Evolutionary conservation across 371 early-diverging fungal species (phyloP), one percentile per base, ranked within the genome.

Genomic region (Cladochytrium tenue): DNA sequence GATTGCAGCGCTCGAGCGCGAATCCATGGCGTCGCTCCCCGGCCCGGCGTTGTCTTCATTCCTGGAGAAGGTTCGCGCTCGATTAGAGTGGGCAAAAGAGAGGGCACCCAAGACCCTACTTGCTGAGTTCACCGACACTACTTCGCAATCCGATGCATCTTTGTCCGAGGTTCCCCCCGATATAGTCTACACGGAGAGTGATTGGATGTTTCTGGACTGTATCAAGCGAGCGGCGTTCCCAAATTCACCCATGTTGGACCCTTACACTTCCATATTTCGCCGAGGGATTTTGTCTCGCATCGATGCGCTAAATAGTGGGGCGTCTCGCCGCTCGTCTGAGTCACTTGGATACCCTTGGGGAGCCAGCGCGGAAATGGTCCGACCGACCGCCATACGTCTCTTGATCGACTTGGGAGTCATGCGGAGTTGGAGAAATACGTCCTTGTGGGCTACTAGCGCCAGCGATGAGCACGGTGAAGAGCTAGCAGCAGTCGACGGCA

Each of bases 341-440:
- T 20, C 13, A 13, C 43, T 20, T 43, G 43, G 43, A 43, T 43
- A 43, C 20, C 43, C 43, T 13, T 43, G 43, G 43, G 60, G 64
- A 58, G 52, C 60, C 1, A 76, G 2, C 73, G 81, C 56, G 75
- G 82, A 32, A 61, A 80, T 28, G 84, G 86, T 36, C 66, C 74
- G 3, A 59, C 20, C 74, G 5, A 76, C 87, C 2, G 92, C 89
- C 0, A 67, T 81, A 2, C 71, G 73, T 32, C 88, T 93, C 35
- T 75, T 95, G 43, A 85, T 82, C 36, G 91, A 93, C 51, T 76
- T 95, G 15, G 94, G 94, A 53, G 86, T 93, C 56, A 88, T 90
- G 82, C 75, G 83, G 20, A 71, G 66, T 2, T 89, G 88, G 88
- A 88, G 89, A 60, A 90, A 89, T 66, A 67, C 77, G 26, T 64